Base-by-base conservation (phyloP, 805 yeast genomes). In the Teunomyces pallodes region DNA sequence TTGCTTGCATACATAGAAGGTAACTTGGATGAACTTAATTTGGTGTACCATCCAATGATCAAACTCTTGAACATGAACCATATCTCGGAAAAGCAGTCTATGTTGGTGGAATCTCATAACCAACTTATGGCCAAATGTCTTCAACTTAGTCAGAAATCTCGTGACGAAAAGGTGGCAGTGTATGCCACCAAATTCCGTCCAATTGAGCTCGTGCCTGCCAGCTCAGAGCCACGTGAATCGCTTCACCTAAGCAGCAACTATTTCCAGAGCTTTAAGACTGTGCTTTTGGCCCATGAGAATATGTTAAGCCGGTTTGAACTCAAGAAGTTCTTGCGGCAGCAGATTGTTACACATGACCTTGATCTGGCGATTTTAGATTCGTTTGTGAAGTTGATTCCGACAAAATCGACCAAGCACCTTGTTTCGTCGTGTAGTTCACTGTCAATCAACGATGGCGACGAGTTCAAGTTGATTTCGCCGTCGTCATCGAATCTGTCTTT, bases 361-460 rank as follows among this genome's bases (percentile, higher is more conserved):
- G 49, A 48, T 20, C 32, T 46, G 2, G 38, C 45, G 4, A 32
- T 40, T 1, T 30, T 53, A n/a, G 56, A 53, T 4, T 42, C 49
- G 5, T 54, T 58, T 30, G 46, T 51, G 12, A 52, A 53, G 36
- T 42, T 59, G 30, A 48, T 58, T 5, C 64, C 64, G 2, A 53
- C 38, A 14, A 48, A 49, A 29, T 42, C 50, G 3, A 26, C 42
- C 9, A 26, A 46, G 27, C 16, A 41, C 7, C 32, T 45, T 1
- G 28, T 43, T 4, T 24, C 26, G 7, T 48, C 51, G 14, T 28
- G 43, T 14, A 45, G 47, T 32, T 45, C 46, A 24, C 42, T 31
- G 30, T 48, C 51, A 4, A 47, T 47, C 24, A 6, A 32, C 41
- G 55, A 52, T 35, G 28, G 35, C 31, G 48, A 47, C 29, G 41